Percentiles rank a stretch among this genome's conserved stretches.
phyloP scores from a whole-genome alignment of 192 early-diverging fungal genomes.

The Coemansia pectinata region DNA sequence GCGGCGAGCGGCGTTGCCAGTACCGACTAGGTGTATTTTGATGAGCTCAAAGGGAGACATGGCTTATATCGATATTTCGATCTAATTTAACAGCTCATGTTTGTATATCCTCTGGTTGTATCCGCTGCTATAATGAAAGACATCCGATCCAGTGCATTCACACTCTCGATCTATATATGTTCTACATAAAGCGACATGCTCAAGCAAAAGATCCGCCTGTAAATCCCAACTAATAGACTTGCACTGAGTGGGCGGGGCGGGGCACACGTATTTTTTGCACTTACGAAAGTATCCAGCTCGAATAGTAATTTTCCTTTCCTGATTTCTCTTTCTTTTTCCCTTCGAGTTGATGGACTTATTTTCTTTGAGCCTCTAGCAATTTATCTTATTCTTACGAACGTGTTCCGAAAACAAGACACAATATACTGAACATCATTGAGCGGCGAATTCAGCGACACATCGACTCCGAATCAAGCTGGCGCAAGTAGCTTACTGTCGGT shows the following conservation, averaged over 20 bases:
- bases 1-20: conserved; percentile 19
- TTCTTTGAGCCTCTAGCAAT: neutral
- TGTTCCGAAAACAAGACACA: neutral
- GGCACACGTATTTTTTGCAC: neutral
- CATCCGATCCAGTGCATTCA: neutral
- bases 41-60: conserved; percentile 22
- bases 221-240: too few species aligned
- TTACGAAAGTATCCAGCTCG: neutral
- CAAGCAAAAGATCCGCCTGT: neutral
- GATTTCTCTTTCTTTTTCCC: neutral
- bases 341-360: neutral
- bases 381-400: neutral
- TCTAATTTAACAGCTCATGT: neutral
- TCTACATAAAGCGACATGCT: neutral
- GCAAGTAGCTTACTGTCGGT: conserved; percentile 1
- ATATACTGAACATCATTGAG: neutral
- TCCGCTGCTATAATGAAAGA: neutral
- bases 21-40: conserved; percentile 29
- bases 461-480: conserved; percentile 3
- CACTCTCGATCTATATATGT: neutral
- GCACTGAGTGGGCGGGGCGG: too few species aligned
- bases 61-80: conserved; percentile 9
- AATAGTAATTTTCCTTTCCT: neutral
- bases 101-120: neutral
- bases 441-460: neutral